These are phyloP conservation scores for Jackrogersella minutella DNA, from an alignment of 495 filamentous ascomycete genomes.

Conservation along the genomic window DNA sequence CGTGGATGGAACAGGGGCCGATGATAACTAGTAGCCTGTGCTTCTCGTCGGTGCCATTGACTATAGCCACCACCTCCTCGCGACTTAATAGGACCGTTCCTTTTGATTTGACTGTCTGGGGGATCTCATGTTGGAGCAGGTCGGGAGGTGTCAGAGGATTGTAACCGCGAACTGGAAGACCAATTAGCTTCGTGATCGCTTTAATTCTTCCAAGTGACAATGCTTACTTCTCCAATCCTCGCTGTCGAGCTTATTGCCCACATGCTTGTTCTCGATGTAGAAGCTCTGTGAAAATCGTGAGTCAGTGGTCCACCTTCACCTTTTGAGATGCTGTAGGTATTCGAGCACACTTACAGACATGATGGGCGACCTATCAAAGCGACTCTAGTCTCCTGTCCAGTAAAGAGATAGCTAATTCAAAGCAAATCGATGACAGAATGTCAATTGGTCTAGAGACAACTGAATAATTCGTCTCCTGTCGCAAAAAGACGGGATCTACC, in stretches of 20 bases:
- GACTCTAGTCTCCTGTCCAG: not conserved
- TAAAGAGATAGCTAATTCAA: not conserved
- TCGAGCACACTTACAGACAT: conserved; percentile 44
- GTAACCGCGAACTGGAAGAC: conserved; percentile 76
- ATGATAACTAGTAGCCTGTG: conserved; percentile 88
- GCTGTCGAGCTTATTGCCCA: conserved; percentile 79
- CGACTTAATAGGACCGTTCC: conserved; percentile 81
- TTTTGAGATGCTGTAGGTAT: not conserved
- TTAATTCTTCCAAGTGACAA: not conserved
- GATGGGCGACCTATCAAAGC: conserved; percentile 11
- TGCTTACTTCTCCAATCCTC: conserved; percentile 91
- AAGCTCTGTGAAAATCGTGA: conserved; percentile 59
- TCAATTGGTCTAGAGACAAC: conserved; percentile 2
- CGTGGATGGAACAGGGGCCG: conserved; percentile 97
- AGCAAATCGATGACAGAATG: not conserved
- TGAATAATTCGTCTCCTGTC: conserved; percentile 13
- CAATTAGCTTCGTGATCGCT: conserved; percentile 25
- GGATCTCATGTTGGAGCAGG: conserved; percentile 94
- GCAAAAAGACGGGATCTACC: conserved; percentile 19
- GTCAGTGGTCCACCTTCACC: conserved; percentile 21
- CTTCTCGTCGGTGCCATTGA: conserved; percentile 78
- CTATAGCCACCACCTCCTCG: conserved; percentile 79
- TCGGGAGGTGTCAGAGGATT: conserved; percentile 94
- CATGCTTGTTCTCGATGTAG: conserved; percentile 88
- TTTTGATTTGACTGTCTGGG: conserved; percentile 78